These are phyloP conservation scores for Glycine tomentella DNA, from an alignment of 306 rosid species.

Conservation along the genomic window DNA sequence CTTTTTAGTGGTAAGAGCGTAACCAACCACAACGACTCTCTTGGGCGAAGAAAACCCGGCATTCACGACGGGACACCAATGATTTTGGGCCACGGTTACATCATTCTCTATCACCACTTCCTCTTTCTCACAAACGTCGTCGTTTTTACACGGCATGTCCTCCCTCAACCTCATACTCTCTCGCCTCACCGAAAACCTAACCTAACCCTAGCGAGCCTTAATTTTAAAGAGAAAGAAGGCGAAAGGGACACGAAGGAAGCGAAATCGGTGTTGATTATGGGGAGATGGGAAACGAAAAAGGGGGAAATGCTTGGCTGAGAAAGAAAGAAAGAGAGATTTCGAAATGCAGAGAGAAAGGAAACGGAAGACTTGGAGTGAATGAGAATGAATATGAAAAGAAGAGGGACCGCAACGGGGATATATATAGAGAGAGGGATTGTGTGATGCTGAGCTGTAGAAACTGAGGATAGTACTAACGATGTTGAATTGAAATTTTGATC, in stretches of 20 bases:
- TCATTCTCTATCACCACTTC: constrained; percentile 47
- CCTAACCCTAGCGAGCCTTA: constrained; percentile 39
- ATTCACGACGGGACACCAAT: constrained; percentile 54
- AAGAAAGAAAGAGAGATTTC: neutral
- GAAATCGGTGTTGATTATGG: neutral
- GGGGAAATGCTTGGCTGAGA: neutral
- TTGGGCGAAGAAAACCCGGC: constrained; percentile 54
- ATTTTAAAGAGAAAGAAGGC: too few relatives aligned
- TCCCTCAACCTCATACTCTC: constrained; percentile 61
- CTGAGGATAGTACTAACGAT: neutral
- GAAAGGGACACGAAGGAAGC: too few relatives aligned
- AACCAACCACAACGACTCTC: constrained; percentile 75
- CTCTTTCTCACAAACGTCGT: constrained; percentile 35
- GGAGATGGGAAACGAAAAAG: neutral
- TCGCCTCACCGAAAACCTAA: neutral
- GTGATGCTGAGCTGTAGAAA: constrained; percentile 41
- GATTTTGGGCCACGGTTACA: constrained; percentile 38
- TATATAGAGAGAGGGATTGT: constrained; percentile 36
- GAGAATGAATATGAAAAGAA: neutral
- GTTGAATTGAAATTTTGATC: constrained; percentile 26
- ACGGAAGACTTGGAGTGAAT: neutral
- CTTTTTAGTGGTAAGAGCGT: constrained; percentile 94
- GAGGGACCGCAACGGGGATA: constrained; percentile 4
- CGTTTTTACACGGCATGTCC: constrained; percentile 53
- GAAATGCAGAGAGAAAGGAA: neutral